These are phyloP conservation scores for Pleurotus djamor DNA, from an alignment of 768 basidiomycete species.

Conservation along the genomic window DNA sequence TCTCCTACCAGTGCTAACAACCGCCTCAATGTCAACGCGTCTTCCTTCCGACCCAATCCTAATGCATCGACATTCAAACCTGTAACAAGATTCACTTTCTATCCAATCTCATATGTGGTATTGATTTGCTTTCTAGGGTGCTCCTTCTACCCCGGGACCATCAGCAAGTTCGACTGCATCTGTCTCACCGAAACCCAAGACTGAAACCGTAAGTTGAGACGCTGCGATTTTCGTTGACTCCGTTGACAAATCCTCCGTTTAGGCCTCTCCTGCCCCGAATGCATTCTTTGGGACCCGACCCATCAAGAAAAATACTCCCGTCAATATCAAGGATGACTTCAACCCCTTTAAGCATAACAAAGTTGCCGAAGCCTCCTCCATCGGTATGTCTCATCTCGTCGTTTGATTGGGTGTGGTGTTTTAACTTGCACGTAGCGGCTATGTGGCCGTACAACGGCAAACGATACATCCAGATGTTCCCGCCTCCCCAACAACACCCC, in stretches of 20 bases:
- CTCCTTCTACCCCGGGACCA: constrained; percentile 24
- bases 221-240: background rate
- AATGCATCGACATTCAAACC: constrained; percentile 78
- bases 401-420: constrained; percentile 2
- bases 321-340: constrained; percentile 95
- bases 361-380: constrained; percentile 68
- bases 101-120: constrained; percentile 10
- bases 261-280: constrained; percentile 58
- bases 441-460: constrained; percentile 92
- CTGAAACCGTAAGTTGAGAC: constrained; percentile 45
- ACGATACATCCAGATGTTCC: constrained; percentile 79
- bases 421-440: constrained; percentile 41
- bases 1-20: constrained; percentile 55
- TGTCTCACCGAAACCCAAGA: constrained; percentile 61
- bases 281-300: constrained; percentile 87
- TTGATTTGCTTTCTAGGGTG: constrained; percentile 6
- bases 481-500: constrained; percentile 53
- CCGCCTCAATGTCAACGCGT: constrained; percentile 85
- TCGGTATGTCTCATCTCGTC: constrained; percentile 53
- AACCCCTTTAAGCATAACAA: constrained; percentile 93
- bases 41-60: constrained; percentile 87
- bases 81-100: constrained; percentile 33
- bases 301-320: constrained; percentile 71
- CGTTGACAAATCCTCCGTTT: constrained; percentile 10
- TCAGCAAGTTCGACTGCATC: constrained; percentile 34